These are phyloP conservation scores for Calonectria ilicicola DNA, from an alignment of 2,329 filamentous ascomycete species.

Conservation along the genomic window DNA sequence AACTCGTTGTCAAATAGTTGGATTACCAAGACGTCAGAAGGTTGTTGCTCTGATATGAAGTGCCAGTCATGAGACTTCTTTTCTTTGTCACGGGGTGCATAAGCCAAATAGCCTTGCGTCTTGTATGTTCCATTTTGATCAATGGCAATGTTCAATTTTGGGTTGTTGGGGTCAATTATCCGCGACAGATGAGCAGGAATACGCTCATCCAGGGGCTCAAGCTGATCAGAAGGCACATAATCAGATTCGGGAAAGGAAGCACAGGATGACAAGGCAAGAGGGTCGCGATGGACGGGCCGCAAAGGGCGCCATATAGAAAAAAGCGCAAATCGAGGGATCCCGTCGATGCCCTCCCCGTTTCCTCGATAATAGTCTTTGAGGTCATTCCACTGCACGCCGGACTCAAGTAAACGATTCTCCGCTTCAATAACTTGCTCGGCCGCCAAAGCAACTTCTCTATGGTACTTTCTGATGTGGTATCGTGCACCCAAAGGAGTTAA, in stretches of 20 bases:
- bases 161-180: not conserved
- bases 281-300: not conserved
- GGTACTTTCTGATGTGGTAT: constrained; percentile 20
- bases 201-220: not conserved
- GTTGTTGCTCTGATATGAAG: not conserved
- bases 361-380: not conserved
- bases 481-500: constrained; percentile 16
- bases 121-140: not conserved
- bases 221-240: not conserved
- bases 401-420: not conserved
- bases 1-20: not conserved
- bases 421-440: not conserved
- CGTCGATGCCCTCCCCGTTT: not conserved
- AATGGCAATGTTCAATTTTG: not conserved
- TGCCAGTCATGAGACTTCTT: not conserved
- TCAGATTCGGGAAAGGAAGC: not conserved
- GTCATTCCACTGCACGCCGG: not conserved
- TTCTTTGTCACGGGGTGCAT: not conserved
- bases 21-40: not conserved
- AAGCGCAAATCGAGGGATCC: not conserved
- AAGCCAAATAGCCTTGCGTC: not conserved
- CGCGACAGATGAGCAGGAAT: not conserved
- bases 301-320: not conserved
- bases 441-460: not conserved
- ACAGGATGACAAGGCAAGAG: not conserved